Evolutionary conservation across 1,284 basidiomycete genomes (phyloP).

Genomic region (Ganoderma meredithae): DNA sequence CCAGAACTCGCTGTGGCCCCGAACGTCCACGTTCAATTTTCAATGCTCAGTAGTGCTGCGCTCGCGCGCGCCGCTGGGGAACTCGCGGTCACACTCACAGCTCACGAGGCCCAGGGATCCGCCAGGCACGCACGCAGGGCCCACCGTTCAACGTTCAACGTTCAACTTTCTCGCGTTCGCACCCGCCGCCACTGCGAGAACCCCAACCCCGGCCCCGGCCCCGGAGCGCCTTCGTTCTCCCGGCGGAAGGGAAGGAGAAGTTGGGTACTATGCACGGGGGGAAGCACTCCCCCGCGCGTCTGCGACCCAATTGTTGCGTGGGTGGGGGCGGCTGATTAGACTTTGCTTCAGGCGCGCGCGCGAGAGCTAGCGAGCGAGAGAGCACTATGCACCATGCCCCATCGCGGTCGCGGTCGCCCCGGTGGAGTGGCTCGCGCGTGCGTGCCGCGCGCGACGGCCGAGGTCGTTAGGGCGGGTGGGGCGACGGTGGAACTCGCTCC

Average conservation of each 20-base stretch:
- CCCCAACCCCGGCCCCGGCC: background rate
- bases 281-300: background rate
- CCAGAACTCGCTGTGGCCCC: too few species aligned
- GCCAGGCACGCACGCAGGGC: background rate
- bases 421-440: background rate
- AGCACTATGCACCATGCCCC: too few species aligned
- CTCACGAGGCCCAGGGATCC: background rate
- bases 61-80: background rate
- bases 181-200: background rate
- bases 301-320: conserved; percentile 5
- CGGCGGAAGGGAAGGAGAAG: conserved; percentile 1
- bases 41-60: too few species aligned
- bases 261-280: background rate
- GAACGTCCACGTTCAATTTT: too few species aligned
- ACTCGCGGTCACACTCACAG: background rate
- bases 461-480: background rate
- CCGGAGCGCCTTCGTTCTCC: background rate
- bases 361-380: background rate
- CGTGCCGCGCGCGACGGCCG: conserved; percentile 1
- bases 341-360: conserved; percentile 14
- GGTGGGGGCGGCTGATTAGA: conserved; percentile 18
- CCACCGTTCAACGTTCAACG: background rate
- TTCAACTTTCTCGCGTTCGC: background rate
- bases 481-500: background rate
- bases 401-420: too few species aligned